Conservation (phyloP, 257 asterid genomes). For the Fraxinus cuspidata region DNA sequence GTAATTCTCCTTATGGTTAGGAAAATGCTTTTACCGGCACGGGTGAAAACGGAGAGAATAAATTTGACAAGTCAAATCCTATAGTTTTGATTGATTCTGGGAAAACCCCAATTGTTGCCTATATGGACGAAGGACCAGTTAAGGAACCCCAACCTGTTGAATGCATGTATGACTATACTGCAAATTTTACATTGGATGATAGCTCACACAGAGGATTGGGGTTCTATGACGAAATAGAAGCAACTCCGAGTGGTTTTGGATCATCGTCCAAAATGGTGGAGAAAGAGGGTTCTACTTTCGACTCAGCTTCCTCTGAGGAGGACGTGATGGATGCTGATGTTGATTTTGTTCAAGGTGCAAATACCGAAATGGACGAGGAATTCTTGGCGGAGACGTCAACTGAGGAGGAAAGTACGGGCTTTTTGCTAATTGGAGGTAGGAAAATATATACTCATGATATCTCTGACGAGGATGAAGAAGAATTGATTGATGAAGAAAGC, state of each 20-base stretch:
- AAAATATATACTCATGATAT: constrained; percentile 76
- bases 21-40: constrained; percentile 29
- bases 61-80: constrained; percentile 40
- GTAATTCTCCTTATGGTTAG: constrained; percentile 36
- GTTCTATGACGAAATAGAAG: constrained; percentile 52
- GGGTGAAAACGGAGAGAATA: constrained; percentile 34
- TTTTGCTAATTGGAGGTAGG: constrained; percentile 70
- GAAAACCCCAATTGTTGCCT: constrained; percentile 58
- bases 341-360: constrained; percentile 22
- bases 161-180: constrained; percentile 55
- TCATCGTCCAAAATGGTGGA: constrained; percentile 46
- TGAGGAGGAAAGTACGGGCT: constrained; percentile 60
- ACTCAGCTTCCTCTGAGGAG: constrained; percentile 44
- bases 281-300: constrained; percentile 45
- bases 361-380: constrained; percentile 38
- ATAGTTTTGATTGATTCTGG: constrained; percentile 50
- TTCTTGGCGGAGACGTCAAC: constrained; percentile 38
- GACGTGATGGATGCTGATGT: constrained; percentile 38
- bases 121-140: constrained; percentile 52
- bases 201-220: constrained; percentile 77
- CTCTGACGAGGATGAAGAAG: constrained; percentile 57
- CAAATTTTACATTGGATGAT: constrained; percentile 63
- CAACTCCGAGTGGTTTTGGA: constrained; percentile 43
- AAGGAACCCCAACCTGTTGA: constrained; percentile 44
- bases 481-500: constrained; percentile 48